Evolutionary conservation across 1,284 basidiomycete species (phyloP), one percentile per base, ranked within the genome.

Genomic region (Leccinum subrobustum): DNA sequence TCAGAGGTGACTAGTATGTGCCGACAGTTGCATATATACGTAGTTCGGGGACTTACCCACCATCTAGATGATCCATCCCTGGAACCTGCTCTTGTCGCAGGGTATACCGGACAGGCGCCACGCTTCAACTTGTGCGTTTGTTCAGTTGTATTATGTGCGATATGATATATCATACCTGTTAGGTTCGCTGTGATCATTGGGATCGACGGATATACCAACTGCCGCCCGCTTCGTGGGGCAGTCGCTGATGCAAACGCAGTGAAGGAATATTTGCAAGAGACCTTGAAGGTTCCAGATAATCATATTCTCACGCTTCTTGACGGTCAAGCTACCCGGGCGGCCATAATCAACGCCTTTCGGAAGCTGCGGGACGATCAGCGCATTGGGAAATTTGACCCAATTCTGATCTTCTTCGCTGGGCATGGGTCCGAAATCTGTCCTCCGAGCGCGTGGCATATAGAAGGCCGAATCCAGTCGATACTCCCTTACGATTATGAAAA

Each of bases 341-440:
- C 75, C 55, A 86, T 88, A 44, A 81, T 86, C 64, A 71, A 80
- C 57, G 75, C 67, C 2, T 83, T 88, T 65, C 68, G 70, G 3
- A 80, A 84, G 62, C 73, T 89, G 27, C 70, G 80, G 59, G 78
- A 81, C 65, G 85, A 88, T 64, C 67, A 76, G 7, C 74, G 73
- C 16, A 85, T 88, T 33, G 75, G 80, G 44, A 65, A 68, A 12
- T 84, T 81, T 4, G 84, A 88, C 61, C 81, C 85, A 14, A 82
- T 88, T 20, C 61, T 88, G 58, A 75, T 88, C 56, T 88, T 84
- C 67, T 89, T 85, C 65, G 83, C 86, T 31, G 86, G 85, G 8
- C 85, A 88, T 64, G 87, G 87, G 12, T 81, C 81, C 62, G 77
- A 75, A 44, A 67, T 84, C 25, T 67, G 71, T 5, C 77, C 83